Conservation (phyloP, 2,329 filamentous ascomycete species). For the Xylaria sp. region DNA sequence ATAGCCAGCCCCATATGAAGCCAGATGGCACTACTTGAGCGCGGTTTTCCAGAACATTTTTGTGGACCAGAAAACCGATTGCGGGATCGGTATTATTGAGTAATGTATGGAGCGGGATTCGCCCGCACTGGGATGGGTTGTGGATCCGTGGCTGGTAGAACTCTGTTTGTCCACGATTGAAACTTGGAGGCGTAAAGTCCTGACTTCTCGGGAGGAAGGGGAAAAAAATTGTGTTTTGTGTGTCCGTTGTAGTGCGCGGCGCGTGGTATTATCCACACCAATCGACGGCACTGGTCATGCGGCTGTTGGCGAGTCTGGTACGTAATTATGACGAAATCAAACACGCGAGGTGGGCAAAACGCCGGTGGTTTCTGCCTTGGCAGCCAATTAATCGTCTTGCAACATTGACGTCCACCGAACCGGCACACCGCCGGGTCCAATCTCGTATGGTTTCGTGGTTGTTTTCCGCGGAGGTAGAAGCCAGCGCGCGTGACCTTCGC, state of each 20-base stretch:
- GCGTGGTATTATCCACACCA: conserved; percentile 6
- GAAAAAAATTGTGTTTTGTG: conserved; percentile 1
- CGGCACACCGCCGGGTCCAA: conserved; percentile 68
- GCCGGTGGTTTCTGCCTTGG: conserved; percentile 5
- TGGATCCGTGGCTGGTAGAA: conserved; percentile 9
- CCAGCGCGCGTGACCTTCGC: conserved; percentile 74
- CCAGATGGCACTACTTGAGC: neutral
- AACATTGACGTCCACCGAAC: conserved; percentile 64
- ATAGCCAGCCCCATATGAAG: conserved; percentile 17
- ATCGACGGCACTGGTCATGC: neutral
- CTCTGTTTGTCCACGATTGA: neutral
- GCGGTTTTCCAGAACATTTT: conserved; percentile 27
- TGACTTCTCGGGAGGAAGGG: neutral
- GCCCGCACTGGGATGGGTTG: conserved; percentile 6
- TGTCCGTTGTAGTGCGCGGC: conserved; percentile 1
- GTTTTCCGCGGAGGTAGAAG: conserved; percentile 73
- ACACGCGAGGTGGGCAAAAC: conserved; percentile 11
- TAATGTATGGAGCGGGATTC: conserved; percentile 27
- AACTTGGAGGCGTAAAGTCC: neutral
- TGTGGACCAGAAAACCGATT: conserved; percentile 21
- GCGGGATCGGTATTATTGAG: conserved; percentile 28
- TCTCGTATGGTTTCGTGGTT: conserved; percentile 64
- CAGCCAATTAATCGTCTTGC: conserved; percentile 38
- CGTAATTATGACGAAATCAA: conserved; percentile 26
- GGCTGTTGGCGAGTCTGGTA: conserved; percentile 14